phyloP scores from a whole-genome alignment of 441 rosid genomes.

The Syzygium syzygioides region DNA sequence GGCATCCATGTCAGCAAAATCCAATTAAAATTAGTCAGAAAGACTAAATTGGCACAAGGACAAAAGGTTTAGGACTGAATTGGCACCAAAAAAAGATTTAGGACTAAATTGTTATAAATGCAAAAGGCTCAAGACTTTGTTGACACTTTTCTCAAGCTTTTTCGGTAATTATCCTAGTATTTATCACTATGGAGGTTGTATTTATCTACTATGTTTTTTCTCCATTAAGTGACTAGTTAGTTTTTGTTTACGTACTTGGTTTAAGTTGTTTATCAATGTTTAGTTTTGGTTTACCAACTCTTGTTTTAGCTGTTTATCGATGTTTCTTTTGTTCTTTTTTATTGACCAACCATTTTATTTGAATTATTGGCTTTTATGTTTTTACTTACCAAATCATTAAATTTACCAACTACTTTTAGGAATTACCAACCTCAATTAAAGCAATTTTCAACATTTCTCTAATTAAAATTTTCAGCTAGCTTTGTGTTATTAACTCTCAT shows the following conservation, averaged over 20 bases:
- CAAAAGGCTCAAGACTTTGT: no score
- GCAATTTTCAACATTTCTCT: not conserved
- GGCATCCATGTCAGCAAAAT: no score
- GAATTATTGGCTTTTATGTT: not conserved
- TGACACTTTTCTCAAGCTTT: no score
- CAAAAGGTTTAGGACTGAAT: no score
- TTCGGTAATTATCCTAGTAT: no score
- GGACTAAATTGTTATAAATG: no score
- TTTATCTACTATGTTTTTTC: not conserved
- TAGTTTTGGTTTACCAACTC: not conserved
- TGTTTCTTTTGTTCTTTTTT: not conserved
- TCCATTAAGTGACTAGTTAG: not conserved
- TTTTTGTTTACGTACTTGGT: not conserved
- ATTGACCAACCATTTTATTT: not conserved
- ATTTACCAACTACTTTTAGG: not conserved
- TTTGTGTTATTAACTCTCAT: not conserved
- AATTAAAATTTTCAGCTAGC: accelerated
- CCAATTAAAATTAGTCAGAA: no score
- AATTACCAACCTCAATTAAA: not conserved
- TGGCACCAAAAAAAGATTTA: no score
- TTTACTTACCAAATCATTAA: not conserved
- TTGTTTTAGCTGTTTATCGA: not conserved
- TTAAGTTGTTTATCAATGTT: not conserved
- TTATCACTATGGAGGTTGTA: not conserved
- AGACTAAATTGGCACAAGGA: no score